Evolutionary conservation across 108 stramenopile genomes (phyloP).

Genomic region (Cyclotella sp.): DNA sequence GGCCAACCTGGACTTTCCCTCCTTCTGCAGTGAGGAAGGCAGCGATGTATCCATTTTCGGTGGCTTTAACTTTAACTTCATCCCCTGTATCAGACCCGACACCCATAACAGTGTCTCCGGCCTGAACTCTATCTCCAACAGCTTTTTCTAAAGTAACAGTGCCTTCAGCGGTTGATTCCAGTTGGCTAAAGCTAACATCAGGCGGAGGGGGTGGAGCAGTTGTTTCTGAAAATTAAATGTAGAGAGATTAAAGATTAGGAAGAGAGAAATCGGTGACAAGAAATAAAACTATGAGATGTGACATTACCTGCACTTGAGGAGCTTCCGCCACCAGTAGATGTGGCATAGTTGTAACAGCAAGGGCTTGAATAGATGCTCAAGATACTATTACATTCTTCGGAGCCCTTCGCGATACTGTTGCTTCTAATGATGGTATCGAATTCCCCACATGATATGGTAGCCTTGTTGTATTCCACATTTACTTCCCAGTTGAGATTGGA

Average conservation of each 20-base stretch:
- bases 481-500: conserved; percentile 54
- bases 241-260: no score
- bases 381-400: conserved; percentile 40
- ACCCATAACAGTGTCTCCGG: conserved; percentile 17
- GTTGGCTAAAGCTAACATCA: neutral
- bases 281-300: no score
- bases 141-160: neutral
- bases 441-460: conserved; percentile 45
- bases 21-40: conserved; percentile 89
- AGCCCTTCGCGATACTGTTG: conserved; percentile 32
- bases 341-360: conserved; percentile 56
- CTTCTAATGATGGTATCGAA: conserved; percentile 43
- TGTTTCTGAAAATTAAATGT: neutral
- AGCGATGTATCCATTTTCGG: conserved; percentile 13
- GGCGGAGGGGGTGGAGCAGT: conserved; percentile 1
- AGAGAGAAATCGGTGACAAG: no score
- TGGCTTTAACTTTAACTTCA: conserved; percentile 19
- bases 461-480: conserved; percentile 49
- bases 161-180: conserved; percentile 3
- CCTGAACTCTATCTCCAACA: conserved; percentile 13
- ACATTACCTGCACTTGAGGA: neutral
- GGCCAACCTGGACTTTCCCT: conserved; percentile 80
- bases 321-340: conserved; percentile 19
- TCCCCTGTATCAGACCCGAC: conserved; percentile 17
- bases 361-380: conserved; percentile 49